Evolutionary conservation across 768 basidiomycete genomes (phyloP), one percentile per base, ranked within the genome.

Genomic region (Coprinopsis cinerea): DNA sequence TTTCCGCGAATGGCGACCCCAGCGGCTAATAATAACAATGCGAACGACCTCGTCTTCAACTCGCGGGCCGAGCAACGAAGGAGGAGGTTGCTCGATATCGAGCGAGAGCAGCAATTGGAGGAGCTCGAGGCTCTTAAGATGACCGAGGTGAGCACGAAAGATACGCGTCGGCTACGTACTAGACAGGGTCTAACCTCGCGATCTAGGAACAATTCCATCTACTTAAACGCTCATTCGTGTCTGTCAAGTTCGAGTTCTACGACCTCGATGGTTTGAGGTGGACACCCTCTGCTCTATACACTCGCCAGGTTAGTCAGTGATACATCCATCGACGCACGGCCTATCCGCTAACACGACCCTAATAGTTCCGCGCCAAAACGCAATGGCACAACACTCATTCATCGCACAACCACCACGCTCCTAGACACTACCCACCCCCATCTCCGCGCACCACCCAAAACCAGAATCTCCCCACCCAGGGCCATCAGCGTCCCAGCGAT

Each of bases 221-320:
- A 1, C 63, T 76, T 11, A 53, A 68, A 25, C 60, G 59, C 44
- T 73, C 79, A 1, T 83, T 83, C 55, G 66, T 60, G 18, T 69
- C 70, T 3, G 81, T 82, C 27, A 82, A 83, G 53, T 74, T 75
- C 6, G 81, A 83, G 54, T 83, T 82, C 57, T 68, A 71, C 48
- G 81, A 83, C 60, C 70, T 83, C 14, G 81, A 83, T 48, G 81
- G 81, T 0, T 62, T 79, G 28, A 69, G 72, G 30, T 79, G 79
- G 80, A 61, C 71, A 15, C 66, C 65, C 39, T 62, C 66, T 24
- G 65, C 67, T 3, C 65, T 68, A 6, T 63, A 62, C 3, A 56
- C 47, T 47, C 61, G 56, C 18, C 64, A 65, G 56, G 67, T 63
- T 48, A 6, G 47, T 37, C 7, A 45, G 25, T 20, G 14, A 11